phyloP scores from a whole-genome alignment of 2,329 filamentous ascomycete genomes.

The Diaporthe caulivora region DNA sequence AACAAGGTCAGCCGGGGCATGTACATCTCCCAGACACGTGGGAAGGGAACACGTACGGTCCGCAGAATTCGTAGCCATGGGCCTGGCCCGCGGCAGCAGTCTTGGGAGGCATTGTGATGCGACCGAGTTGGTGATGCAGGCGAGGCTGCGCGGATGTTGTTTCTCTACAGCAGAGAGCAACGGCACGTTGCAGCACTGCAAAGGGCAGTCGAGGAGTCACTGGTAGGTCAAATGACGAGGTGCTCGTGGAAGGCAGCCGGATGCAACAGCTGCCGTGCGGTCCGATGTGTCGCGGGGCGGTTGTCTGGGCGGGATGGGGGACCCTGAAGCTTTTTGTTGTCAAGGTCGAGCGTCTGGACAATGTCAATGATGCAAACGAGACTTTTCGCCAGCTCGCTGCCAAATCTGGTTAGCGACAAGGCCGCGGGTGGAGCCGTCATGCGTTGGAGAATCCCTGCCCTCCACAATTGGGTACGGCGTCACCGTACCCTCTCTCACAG shows the following conservation, averaged over 20 bases:
- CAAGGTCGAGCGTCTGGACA: background rate
- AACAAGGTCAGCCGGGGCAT: background rate
- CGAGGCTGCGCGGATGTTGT: background rate
- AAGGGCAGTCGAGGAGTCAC: background rate
- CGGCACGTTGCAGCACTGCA: background rate
- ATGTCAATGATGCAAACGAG: slow-evolving; percentile 31
- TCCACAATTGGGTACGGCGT: no score
- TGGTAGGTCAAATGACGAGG: background rate
- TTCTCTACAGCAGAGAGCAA: no score
- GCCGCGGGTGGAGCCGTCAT: slow-evolving; percentile 2
- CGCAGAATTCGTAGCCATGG: slow-evolving; percentile 65
- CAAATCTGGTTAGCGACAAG: slow-evolving; percentile 7
- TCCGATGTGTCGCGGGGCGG: background rate
- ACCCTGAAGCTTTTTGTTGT: slow-evolving; percentile 28
- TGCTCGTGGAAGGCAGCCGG: background rate
- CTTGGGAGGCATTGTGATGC: slow-evolving; percentile 32
- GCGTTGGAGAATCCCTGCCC: background rate
- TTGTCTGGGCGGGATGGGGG: background rate
- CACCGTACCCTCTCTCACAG: background rate
- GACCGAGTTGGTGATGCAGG: background rate
- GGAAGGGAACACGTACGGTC: slow-evolving; percentile 56
- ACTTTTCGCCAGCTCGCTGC: slow-evolving; percentile 29
- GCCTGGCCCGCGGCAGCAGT: slow-evolving; percentile 40
- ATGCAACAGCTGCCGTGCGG: slow-evolving; percentile 20
- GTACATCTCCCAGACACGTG: background rate